Evolutionary conservation across 2,329 filamentous ascomycete species (phyloP).

Genomic region (Penicillium sp.): DNA sequence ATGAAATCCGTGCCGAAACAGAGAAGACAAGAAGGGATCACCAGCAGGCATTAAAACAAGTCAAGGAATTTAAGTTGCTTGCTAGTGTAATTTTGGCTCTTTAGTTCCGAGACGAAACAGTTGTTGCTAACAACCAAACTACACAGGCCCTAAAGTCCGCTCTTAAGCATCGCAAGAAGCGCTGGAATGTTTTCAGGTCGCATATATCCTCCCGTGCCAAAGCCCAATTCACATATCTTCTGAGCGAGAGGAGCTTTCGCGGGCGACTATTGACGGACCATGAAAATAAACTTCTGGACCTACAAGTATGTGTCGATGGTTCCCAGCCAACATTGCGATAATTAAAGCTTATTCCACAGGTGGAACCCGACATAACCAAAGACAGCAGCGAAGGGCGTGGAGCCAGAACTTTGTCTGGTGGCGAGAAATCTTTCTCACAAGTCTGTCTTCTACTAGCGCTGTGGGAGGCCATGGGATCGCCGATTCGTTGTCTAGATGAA

Average conservation of each 20-base stretch:
- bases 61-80: constrained; percentile 43
- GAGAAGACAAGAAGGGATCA: constrained; percentile 43
- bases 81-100: constrained; percentile 40
- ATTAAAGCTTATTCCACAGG: constrained; percentile 40
- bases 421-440: constrained; percentile 97
- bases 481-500: constrained; percentile 92
- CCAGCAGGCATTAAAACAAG: constrained; percentile 42
- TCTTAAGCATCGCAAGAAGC: constrained; percentile 69
- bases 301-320: constrained; percentile 61
- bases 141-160: constrained; percentile 60
- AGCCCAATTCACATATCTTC: constrained; percentile 83
- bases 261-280: constrained; percentile 83
- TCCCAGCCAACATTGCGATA: neutral
- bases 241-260: constrained; percentile 87
- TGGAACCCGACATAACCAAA: constrained; percentile 72
- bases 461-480: constrained; percentile 98
- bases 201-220: constrained; percentile 85
- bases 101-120: neutral
- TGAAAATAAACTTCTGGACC: constrained; percentile 71
- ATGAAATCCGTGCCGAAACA: constrained; percentile 63
- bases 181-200: constrained; percentile 82
- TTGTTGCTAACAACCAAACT: constrained; percentile 9
- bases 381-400: constrained; percentile 73
- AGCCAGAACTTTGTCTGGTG: constrained; percentile 91
- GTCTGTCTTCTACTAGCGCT: constrained; percentile 91